Evolutionary conservation across 495 filamentous ascomycete species (phyloP).

Genomic region (Penicillium lagena): DNA sequence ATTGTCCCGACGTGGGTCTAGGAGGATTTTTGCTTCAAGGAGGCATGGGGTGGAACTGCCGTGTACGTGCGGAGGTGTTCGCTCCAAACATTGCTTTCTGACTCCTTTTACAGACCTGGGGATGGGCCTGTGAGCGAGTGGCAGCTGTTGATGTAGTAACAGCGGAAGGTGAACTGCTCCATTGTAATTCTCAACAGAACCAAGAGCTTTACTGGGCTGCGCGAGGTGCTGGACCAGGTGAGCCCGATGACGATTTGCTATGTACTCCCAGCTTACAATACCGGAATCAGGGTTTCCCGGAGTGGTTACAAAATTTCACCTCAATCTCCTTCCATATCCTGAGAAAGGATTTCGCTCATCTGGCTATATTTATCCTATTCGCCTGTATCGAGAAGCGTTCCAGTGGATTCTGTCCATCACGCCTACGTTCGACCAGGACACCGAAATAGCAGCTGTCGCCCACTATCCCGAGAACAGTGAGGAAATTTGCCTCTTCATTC

Average conservation of each 20-base stretch:
- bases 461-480: slow-evolving; percentile 15
- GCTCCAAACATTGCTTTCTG: background rate
- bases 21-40: slow-evolving; percentile 51
- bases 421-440: slow-evolving; percentile 29
- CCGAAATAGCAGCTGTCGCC: slow-evolving; percentile 36
- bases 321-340: slow-evolving; percentile 23
- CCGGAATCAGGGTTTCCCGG: slow-evolving; percentile 34
- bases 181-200: slow-evolving; percentile 35
- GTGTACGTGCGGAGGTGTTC: slow-evolving; percentile 12
- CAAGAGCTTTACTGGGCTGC: slow-evolving; percentile 45
- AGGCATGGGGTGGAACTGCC: slow-evolving; percentile 52
- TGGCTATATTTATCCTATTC: slow-evolving; percentile 37
- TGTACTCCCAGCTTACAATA: too few relatives aligned
- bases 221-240: slow-evolving; percentile 42
- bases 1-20: slow-evolving; percentile 51
- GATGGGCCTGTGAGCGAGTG: slow-evolving; percentile 48
- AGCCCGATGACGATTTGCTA: background rate
- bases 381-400: slow-evolving; percentile 32
- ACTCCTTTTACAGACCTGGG: slow-evolving; percentile 34
- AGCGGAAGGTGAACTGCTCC: slow-evolving; percentile 27
- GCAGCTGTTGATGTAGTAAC: slow-evolving; percentile 44
- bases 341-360: slow-evolving; percentile 28
- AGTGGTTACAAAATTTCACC: slow-evolving; percentile 41
- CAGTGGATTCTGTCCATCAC: slow-evolving; percentile 34
- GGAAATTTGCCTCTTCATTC: slow-evolving; percentile 27